Conservation (phyloP, 176 grass and related monocot species). For the Cocos nucifera region DNA sequence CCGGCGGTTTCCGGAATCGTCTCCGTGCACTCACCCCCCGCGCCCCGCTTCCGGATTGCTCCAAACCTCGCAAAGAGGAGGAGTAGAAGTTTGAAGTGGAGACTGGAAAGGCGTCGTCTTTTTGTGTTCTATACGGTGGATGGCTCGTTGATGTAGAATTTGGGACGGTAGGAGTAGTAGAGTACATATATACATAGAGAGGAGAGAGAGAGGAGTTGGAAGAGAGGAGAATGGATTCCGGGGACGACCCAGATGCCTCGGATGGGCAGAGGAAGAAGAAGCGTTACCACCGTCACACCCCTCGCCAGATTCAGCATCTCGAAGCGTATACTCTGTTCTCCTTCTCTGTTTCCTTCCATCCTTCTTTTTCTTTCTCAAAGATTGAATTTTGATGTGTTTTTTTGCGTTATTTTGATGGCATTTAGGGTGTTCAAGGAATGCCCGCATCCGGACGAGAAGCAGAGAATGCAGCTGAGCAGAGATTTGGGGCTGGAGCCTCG, state of each 20-base stretch:
- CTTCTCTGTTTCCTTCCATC: background rate
- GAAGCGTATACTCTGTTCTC: constrained; percentile 45
- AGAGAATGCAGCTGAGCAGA: constrained; percentile 73
- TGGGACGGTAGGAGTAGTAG: no score
- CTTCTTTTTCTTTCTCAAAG: no score
- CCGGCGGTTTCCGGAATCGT: constrained; percentile 1
- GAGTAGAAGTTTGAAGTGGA: background rate
- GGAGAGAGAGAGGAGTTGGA: background rate
- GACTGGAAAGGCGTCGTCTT: no score
- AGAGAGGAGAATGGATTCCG: constrained; percentile 52
- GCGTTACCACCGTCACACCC: constrained; percentile 95
- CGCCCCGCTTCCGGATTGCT: background rate
- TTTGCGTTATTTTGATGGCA: background rate
- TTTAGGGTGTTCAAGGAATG: constrained; percentile 94
- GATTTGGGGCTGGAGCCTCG: constrained; percentile 74
- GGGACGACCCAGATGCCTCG: constrained; percentile 66
- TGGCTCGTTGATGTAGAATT: no score
- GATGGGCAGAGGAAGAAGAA: constrained; percentile 60
- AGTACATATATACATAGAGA: no score
- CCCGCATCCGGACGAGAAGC: constrained; percentile 95
- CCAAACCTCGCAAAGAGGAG: background rate
- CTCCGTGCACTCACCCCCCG: background rate
- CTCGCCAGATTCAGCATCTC: constrained; percentile 93
- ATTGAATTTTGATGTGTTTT: background rate
- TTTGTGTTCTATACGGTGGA: no score